Conservation (phyloP, 768 basidiomycete species). For the Suillus tomentosus region DNA sequence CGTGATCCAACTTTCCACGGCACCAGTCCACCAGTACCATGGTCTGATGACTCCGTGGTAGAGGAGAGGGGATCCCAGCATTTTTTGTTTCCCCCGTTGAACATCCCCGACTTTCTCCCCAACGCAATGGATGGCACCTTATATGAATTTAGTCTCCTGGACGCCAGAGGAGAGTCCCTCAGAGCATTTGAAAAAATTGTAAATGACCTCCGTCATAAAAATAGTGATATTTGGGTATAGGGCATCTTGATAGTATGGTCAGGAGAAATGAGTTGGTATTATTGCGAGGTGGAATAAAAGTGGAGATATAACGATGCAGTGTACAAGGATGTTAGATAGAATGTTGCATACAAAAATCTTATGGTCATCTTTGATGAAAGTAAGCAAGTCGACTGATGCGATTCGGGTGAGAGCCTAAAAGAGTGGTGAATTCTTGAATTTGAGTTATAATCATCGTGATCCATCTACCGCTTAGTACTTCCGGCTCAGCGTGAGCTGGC, state of each 20-base stretch:
- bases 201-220: neutral
- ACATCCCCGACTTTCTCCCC: neutral
- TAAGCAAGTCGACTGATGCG: too few species aligned
- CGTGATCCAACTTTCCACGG: neutral
- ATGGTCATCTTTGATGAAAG: too few species aligned
- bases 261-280: neutral
- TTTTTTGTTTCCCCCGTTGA: too few species aligned
- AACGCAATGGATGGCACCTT: too few species aligned
- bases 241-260: neutral
- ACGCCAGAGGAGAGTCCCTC: neutral
- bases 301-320: neutral
- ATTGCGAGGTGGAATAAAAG: neutral
- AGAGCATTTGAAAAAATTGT: neutral
- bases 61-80: neutral
- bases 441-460: too few species aligned
- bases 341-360: neutral
- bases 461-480: too few species aligned
- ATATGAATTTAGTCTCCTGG: neutral
- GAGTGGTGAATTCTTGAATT: too few species aligned
- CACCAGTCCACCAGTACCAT: neutral
- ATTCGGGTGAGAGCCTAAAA: too few species aligned
- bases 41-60: neutral
- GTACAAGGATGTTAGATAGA: neutral
- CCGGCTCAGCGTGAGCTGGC: too few species aligned
- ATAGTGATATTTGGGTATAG: slow-evolving; percentile 8